These are phyloP conservation scores for Dactylellina leptospora DNA, from an alignment of 2,329 filamentous ascomycete species.

Conservation along the genomic window DNA sequence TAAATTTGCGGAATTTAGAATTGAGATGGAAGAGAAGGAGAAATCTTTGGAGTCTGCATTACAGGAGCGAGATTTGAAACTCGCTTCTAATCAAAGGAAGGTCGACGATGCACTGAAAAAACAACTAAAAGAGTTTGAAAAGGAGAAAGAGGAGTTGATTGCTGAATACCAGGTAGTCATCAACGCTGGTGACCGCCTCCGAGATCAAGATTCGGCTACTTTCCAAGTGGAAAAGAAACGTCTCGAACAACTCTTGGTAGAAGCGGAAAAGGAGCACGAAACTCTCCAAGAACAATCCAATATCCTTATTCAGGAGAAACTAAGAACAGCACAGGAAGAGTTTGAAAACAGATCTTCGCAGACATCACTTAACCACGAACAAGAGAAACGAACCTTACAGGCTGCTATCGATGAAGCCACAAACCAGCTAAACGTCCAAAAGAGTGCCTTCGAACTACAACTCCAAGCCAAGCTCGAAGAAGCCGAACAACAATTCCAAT, in stretches of 20 bases:
- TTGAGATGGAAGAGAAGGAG: constrained; percentile 18
- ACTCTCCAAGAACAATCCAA: constrained; percentile 7
- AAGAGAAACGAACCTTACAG: constrained; percentile 30
- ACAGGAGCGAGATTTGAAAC: constrained; percentile 22
- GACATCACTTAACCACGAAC: neutral
- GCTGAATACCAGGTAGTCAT: constrained; percentile 47
- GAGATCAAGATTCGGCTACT: constrained; percentile 29
- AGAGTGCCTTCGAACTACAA: constrained; percentile 24
- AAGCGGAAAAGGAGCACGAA: constrained; percentile 19
- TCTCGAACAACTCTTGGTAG: constrained; percentile 18
- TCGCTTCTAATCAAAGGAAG: constrained; percentile 8
- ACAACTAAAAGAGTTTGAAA: constrained; percentile 19
- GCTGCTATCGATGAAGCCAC: constrained; percentile 27
- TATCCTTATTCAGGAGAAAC: constrained; percentile 7
- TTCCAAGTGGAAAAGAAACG: constrained; percentile 32
- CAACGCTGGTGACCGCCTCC: constrained; percentile 30
- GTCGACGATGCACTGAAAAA: constrained; percentile 15
- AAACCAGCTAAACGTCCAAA: constrained; percentile 18
- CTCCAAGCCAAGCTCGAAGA: constrained; percentile 28
- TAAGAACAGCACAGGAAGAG: constrained; percentile 12
- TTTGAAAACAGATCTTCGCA: constrained; percentile 8
- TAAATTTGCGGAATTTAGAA: constrained; percentile 14
- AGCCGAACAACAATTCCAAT: constrained; percentile 32
- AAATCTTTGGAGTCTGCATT: constrained; percentile 9
- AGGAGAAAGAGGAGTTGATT: constrained; percentile 40